A percentile compares a stretch with the other conserved stretches of the same genome.
Conservation (phyloP, 2,329 filamentous ascomycete species). For the Fusarium papillatum region DNA sequence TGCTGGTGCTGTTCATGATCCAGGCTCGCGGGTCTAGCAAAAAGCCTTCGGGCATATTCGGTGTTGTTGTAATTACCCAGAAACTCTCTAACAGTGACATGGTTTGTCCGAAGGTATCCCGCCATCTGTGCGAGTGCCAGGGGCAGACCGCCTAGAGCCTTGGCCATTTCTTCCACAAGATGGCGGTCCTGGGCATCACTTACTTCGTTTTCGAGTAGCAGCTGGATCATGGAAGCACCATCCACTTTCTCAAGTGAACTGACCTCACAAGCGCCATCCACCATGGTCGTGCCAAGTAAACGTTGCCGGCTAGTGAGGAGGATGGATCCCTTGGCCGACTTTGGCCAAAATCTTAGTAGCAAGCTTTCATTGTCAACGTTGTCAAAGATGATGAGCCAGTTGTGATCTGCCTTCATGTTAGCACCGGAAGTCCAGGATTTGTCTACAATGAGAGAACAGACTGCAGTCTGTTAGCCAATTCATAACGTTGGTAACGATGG, state of each 20-base stretch:
- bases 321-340: background rate
- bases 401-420: background rate
- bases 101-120: background rate
- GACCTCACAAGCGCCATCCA: background rate
- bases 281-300: background rate
- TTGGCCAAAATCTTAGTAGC: background rate
- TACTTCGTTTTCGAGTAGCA: background rate
- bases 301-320: background rate
- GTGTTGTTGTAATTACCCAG: background rate
- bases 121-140: background rate
- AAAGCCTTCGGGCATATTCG: background rate
- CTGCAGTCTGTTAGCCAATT: background rate
- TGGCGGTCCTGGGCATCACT: background rate
- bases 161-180: background rate
- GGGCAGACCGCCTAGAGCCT: background rate
- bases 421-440: background rate
- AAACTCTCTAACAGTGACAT: background rate
- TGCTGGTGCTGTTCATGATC: background rate
- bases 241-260: background rate
- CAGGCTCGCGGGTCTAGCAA: background rate
- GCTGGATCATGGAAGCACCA: background rate
- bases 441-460: background rate
- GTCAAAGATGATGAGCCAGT: background rate
- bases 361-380: background rate
- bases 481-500: background rate